Percentiles rank a stretch among this genome's conserved stretches.
phyloP scores from a whole-genome alignment of 148 eudicot species.

The Amaranthus cruentus region DNA sequence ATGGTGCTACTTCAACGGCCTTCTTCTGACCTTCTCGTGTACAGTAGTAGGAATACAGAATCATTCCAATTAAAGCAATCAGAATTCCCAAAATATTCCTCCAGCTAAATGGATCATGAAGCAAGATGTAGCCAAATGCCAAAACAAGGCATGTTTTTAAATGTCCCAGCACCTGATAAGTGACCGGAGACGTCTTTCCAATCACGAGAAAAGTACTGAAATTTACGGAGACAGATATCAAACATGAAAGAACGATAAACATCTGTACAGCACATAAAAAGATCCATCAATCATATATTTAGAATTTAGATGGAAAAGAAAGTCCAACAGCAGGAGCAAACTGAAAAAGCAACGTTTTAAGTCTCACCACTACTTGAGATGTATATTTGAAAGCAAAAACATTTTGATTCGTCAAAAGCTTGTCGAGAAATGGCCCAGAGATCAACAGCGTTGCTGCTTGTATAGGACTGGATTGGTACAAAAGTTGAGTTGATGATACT shows the following conservation, averaged over 20 bases:
- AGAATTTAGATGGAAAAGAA: too few relatives aligned
- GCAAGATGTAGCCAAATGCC: slow-evolving; percentile 70
- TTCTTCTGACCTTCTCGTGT: slow-evolving; percentile 56
- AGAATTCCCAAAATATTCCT: slow-evolving; percentile 75
- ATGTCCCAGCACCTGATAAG: slow-evolving; percentile 91
- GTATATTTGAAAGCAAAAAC: slow-evolving; percentile 94
- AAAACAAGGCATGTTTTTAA: slow-evolving; percentile 82
- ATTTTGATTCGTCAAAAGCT: slow-evolving; percentile 68
- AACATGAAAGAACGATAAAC: slow-evolving; percentile 74
- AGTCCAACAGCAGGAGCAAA: background rate
- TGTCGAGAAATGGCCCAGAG: slow-evolving; percentile 83
- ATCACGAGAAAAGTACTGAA: slow-evolving; percentile 90
- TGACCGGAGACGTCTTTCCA: slow-evolving; percentile 90
- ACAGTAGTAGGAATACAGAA: slow-evolving; percentile 69
- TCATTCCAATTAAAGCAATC: slow-evolving; percentile 71
- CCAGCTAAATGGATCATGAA: slow-evolving; percentile 79
- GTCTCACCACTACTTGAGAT: slow-evolving; percentile 66
- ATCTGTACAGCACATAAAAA: slow-evolving; percentile 37
- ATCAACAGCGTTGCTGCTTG: slow-evolving; percentile 76
- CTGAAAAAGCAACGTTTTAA: background rate
- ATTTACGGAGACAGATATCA: slow-evolving; percentile 81
- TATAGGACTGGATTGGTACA: slow-evolving; percentile 89
- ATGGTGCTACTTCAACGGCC: slow-evolving; percentile 43
- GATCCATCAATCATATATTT: too few relatives aligned
- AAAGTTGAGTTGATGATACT: slow-evolving; percentile 91